Percentiles rank a stretch among this genome's conserved stretches.
Evolutionary conservation across 768 basidiomycete genomes (phyloP).

Genomic region (Cantharellus cinnabarinus): DNA sequence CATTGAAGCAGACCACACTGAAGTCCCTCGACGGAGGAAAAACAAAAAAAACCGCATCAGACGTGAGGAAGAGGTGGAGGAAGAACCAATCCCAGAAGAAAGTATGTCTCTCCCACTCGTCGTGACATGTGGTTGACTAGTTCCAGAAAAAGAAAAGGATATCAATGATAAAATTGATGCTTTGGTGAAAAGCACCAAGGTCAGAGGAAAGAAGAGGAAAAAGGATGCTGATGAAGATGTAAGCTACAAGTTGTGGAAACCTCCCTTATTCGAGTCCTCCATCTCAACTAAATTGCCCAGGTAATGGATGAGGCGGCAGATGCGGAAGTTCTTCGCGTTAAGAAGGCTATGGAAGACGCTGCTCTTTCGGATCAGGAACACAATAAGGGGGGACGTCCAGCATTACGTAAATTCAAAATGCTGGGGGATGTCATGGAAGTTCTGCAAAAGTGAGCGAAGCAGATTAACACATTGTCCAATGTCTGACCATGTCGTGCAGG

Average conservation of each 20-base stretch:
- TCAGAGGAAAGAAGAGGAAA: slow-evolving; percentile 35
- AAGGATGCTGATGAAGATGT: slow-evolving; percentile 70
- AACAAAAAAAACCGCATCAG: slow-evolving; percentile 11
- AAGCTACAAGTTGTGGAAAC: slow-evolving; percentile 1
- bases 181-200: slow-evolving; percentile 66
- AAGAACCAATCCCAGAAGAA: slow-evolving; percentile 11
- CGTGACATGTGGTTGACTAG: background rate
- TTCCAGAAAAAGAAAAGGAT: slow-evolving; percentile 48
- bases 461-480: no score
- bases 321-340: slow-evolving; percentile 74
- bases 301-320: slow-evolving; percentile 66
- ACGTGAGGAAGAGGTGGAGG: slow-evolving; percentile 13
- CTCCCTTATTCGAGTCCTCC: background rate
- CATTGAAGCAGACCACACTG: slow-evolving; percentile 12
- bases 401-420: slow-evolving; percentile 62
- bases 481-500: slow-evolving; percentile 1
- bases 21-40: slow-evolving; percentile 13
- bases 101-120: slow-evolving; percentile 2
- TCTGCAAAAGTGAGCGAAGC: slow-evolving; percentile 56
- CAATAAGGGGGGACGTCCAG: slow-evolving; percentile 63
- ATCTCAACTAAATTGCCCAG: background rate
- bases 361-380: slow-evolving; percentile 67
- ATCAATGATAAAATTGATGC: slow-evolving; percentile 74
- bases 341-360: slow-evolving; percentile 71
- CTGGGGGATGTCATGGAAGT: slow-evolving; percentile 83